A percentile compares a stretch with the other conserved stretches of the same genome.
Evolutionary conservation across 306 rosid species (phyloP).

Genomic region (Glycine soja): DNA sequence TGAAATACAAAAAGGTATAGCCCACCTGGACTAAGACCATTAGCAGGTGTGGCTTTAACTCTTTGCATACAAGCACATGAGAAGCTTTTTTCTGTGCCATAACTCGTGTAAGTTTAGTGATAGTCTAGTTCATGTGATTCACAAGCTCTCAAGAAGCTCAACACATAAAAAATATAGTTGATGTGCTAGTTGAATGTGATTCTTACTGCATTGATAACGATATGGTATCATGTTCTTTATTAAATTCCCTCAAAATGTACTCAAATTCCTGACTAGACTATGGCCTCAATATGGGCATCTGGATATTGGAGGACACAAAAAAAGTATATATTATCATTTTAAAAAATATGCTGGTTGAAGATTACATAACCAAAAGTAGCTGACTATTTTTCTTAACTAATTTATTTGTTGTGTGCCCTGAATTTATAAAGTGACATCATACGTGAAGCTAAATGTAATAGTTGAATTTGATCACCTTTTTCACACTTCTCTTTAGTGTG

Average conservation of each 20-base stretch:
- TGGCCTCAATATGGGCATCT: background rate
- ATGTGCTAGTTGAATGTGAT: constrained; percentile 43
- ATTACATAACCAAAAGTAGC: background rate
- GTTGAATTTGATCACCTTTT: constrained; percentile 2
- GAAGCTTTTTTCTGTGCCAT: constrained; percentile 44
- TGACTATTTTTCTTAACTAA: background rate
- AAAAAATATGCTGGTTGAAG: background rate
- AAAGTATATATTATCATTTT: constrained; percentile 23
- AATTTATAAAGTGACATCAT: background rate
- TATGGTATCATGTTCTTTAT: constrained; percentile 44
- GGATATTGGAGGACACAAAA: background rate
- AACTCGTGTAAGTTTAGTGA: background rate
- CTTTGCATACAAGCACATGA: constrained; percentile 40
- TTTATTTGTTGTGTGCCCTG: background rate
- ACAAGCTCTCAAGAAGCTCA: constrained; percentile 36
- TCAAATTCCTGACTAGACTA: constrained; percentile 22
- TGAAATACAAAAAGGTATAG: constrained; percentile 66
- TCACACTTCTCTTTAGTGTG: background rate
- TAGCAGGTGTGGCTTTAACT: constrained; percentile 75
- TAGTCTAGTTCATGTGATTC: background rate
- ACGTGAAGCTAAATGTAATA: background rate
- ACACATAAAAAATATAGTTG: constrained; percentile 30
- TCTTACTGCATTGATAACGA: constrained; percentile 45
- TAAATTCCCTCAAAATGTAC: constrained; percentile 32
- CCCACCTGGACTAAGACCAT: constrained; percentile 64